A percentile compares a stretch with the other conserved stretches of the same genome.
phyloP scores from a whole-genome alignment of 2,329 filamentous ascomycete genomes.

The Cordyceps militaris region DNA sequence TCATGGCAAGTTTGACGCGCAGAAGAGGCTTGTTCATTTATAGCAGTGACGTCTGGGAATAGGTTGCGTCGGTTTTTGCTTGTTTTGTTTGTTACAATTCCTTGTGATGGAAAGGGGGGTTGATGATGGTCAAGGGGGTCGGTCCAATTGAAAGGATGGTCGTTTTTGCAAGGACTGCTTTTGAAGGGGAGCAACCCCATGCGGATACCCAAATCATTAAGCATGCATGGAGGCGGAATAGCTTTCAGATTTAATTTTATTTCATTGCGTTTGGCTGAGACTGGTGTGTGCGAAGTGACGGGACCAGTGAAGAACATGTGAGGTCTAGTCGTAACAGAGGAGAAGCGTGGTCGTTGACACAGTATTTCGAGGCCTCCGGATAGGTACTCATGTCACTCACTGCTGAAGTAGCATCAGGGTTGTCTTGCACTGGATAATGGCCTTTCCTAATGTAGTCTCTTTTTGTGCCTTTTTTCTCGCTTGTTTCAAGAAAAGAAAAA shows the following conservation, averaged over 20 bases:
- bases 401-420: not conserved
- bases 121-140: constrained; percentile 4
- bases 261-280: not conserved
- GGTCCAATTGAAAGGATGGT: not conserved
- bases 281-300: not conserved
- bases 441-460: not conserved
- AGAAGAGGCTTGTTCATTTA: not conserved
- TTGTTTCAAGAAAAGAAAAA: not conserved
- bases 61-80: not conserved
- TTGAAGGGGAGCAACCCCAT: constrained; percentile 11
- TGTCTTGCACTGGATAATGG: not conserved
- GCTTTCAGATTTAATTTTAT: constrained; percentile 2
- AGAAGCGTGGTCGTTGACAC: not conserved
- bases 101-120: constrained; percentile 1
- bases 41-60: constrained; percentile 2
- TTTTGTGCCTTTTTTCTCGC: not conserved
- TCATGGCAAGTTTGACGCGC: not conserved
- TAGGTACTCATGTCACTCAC: not conserved
- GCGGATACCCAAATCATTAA: constrained; percentile 13
- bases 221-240: constrained; percentile 10
- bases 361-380: not conserved
- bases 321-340: too few relatives aligned
- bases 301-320: not conserved
- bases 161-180: constrained; percentile 10
- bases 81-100: not conserved